Evolutionary conservation across 805 yeast species (phyloP), one percentile per base, ranked within the genome.

Genomic region (Zygosaccharomyces rouxii): DNA sequence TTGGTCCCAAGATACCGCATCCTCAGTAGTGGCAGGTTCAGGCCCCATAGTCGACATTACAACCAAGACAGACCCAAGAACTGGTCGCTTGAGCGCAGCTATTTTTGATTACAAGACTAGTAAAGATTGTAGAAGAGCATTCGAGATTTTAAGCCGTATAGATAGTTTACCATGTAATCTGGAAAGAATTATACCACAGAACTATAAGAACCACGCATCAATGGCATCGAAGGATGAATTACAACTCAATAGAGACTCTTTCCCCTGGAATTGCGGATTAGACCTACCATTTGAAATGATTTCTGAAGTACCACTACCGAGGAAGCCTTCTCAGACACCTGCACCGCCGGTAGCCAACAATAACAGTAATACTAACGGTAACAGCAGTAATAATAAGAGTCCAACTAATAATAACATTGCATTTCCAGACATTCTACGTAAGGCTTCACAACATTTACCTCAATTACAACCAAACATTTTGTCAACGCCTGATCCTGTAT

Each of bases 11-110:
- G 78, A 78, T 44, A 78, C 75, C 13, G 71, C 85, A 30, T 77
- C 80, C 46, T 78, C 81, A 25, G 78, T 85, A 9, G 82, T 84
- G 21, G 81, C 86, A 46, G 90, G 90, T 1, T 74, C 86, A 7
- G 94, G 94, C 1, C 77, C 78, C 2, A 78, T 86, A 22, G 80
- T 81, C 13, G 87, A 82, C 53, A 83, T 84, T 7, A 74, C 50
- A 3, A 42, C 58, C 2, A 60, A 56, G 48, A 54, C 51, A 11
- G 67, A 64, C 43, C 64, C 67, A 4, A 46, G 66, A 21, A 61
- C 62, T 64, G 83, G 66, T 74, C 83, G 68, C 74, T 72, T 73
- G 80, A 80, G 60, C 16, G 49, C 62, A 13, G 54, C 64, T 7
- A 38, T 52, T 7, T 56, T 57, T 37, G 64, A 62, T 33, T 66